Conservation (phyloP, 148 eudicot genomes). For the Rhododendron mucronatum region DNA sequence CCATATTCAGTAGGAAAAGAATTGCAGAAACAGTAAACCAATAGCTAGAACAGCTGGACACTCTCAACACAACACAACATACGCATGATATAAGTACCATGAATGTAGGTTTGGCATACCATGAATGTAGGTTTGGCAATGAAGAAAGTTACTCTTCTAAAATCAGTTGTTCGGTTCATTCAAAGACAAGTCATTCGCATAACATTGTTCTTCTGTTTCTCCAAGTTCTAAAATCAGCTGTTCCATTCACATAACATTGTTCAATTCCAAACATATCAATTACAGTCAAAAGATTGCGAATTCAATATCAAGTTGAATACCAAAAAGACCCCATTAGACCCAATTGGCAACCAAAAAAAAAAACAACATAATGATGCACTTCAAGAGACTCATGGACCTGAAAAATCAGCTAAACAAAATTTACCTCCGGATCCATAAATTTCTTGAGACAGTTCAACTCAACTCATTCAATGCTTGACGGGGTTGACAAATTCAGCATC, state of each 20-base stretch:
- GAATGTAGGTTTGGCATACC: not conserved
- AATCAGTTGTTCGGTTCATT: too few species aligned
- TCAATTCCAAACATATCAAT: not conserved
- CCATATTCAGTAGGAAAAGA: not conserved
- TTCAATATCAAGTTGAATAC: not conserved
- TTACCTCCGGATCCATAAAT: slow-evolving; percentile 22
- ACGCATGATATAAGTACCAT: not conserved
- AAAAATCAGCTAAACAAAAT: not conserved
- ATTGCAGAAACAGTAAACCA: slow-evolving; percentile 5
- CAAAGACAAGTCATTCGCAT: not conserved
- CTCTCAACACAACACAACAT: not conserved
- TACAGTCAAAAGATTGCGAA: slow-evolving; percentile 11
- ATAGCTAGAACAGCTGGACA: not conserved
- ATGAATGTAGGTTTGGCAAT: not conserved
- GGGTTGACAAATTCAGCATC: slow-evolving; percentile 42
- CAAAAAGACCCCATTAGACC: slow-evolving; percentile 3
- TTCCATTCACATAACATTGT: slow-evolving; percentile 16
- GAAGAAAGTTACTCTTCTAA: not conserved
- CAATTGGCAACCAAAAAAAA: not conserved
- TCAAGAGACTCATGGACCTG: slow-evolving; percentile 1
- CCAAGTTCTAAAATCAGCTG: slow-evolving; percentile 14
- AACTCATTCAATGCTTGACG: not conserved
- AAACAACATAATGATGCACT: not conserved
- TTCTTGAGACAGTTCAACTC: not conserved
- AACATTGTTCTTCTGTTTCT: slow-evolving; percentile 4